Conservation (phyloP, 2,329 filamentous ascomycete species). For the Helotiales sp. region DNA sequence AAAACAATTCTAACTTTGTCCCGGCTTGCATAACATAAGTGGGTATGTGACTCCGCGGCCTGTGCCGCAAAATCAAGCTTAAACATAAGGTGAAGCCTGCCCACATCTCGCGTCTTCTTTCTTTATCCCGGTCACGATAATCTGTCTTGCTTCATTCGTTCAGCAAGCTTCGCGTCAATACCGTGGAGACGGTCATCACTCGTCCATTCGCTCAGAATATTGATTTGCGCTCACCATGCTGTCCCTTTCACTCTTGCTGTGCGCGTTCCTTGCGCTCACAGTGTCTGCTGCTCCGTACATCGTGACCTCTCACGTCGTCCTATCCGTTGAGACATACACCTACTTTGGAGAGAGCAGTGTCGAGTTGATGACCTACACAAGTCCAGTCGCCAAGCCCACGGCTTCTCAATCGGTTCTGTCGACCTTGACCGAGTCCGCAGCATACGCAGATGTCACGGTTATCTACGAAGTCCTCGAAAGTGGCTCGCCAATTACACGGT, state of each 20-base stretch:
- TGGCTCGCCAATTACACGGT: not conserved
- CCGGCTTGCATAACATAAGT: constrained; percentile 1
- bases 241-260: constrained; percentile 13
- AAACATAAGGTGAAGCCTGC: constrained; percentile 15
- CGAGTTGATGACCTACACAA: constrained; percentile 21
- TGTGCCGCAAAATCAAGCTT: constrained; percentile 8
- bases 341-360: not conserved
- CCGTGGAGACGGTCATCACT: constrained; percentile 30
- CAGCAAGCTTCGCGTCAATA: not conserved
- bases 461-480: constrained; percentile 20
- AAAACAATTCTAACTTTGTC: constrained; percentile 1
- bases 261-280: constrained; percentile 16
- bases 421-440: constrained; percentile 17
- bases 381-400: constrained; percentile 12
- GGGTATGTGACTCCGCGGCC: not conserved
- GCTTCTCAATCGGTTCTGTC: constrained; percentile 16
- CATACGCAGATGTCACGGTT: constrained; percentile 24
- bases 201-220: constrained; percentile 18
- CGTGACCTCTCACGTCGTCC: constrained; percentile 30
- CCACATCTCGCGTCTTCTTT: not conserved
- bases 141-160: constrained; percentile 13
- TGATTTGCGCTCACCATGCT: constrained; percentile 16
- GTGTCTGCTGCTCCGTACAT: constrained; percentile 32
- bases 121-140: not conserved
- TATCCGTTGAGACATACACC: constrained; percentile 29